Evolutionary conservation across 768 basidiomycete genomes (phyloP), one percentile per base, ranked within the genome.

Genomic region (Leucosporidium creatinivorum): DNA sequence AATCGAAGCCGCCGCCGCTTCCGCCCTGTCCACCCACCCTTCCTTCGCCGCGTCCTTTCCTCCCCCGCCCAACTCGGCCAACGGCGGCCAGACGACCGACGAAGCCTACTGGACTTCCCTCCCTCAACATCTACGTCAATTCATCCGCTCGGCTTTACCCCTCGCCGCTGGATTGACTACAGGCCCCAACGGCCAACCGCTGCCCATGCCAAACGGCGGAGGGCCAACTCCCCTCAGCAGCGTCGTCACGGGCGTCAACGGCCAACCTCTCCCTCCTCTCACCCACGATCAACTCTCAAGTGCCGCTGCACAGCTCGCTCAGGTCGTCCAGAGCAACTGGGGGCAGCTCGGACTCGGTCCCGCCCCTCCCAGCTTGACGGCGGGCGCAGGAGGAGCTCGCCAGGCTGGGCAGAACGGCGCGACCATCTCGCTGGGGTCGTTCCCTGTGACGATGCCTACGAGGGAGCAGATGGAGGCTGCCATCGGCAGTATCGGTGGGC

Each of bases 51-150:
- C 67, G 30, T 61, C 51, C 54, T 68, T 66, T 72, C 69, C 64
- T 28, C 67, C 58, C 10, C 62, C 61, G 13, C 66, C 52, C 9
- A 28, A 28, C 55, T 31, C 25, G 55, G 55, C 25, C 12, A 19
- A 36, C 6, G 30, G 26, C 50, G 64, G 60, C 39, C 36, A 10
- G 36, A 28, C 26, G 36, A 4, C 81, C 58, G 85, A 85, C 69
- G 85, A 86, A 70, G 85, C 85, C 57, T 87, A 87, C 75, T 87
- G 86, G 87, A 82, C 84, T 57, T 82, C 84, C 49, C 81, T 88
- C 55, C 87, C 87, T 48, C 82, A 84, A 28, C 85, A 87, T 73
- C 82, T 87, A 67, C 83, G 85, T 75, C 85, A 83, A 69, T 88
- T 88, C 77, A 86, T 88, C 76, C 81, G 85, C 69, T 80, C 80